These are phyloP conservation scores for Coix lacrymajobi DNA, from an alignment of 176 grass and related monocot genomes.

Conservation along the genomic window DNA sequence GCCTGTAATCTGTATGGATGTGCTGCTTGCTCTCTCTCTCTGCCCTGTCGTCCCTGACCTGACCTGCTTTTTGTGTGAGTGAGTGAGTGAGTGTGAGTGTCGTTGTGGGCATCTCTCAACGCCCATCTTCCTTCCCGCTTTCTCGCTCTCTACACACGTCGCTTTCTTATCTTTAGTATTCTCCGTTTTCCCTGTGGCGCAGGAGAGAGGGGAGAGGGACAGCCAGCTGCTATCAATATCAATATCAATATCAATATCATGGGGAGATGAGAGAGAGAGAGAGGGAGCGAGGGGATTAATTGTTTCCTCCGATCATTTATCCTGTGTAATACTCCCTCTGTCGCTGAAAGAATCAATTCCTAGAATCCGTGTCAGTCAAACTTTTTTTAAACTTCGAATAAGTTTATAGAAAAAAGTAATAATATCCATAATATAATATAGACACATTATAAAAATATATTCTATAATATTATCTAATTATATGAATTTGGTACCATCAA, in stretches of 20 bases:
- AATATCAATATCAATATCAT: too few relatives aligned
- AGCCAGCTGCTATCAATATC: background rate
- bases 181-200: constrained; percentile 34
- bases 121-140: background rate
- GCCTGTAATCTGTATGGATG: background rate
- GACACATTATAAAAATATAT: too few relatives aligned
- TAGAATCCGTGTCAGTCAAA: too few relatives aligned
- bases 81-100: background rate
- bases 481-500: too few relatives aligned
- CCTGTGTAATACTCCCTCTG: too few relatives aligned
- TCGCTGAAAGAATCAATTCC: too few relatives aligned
- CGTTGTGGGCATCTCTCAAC: constrained; percentile 28
- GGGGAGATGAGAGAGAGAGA: background rate
- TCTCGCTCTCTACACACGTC: constrained; percentile 12
- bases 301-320: too few relatives aligned
- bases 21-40: too few relatives aligned
- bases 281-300: background rate
- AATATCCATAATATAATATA: too few relatives aligned
- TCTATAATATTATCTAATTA: too few relatives aligned
- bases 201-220: background rate
- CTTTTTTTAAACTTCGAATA: too few relatives aligned
- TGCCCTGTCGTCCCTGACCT: background rate
- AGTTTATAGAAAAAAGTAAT: too few relatives aligned
- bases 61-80: background rate
- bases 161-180: constrained; percentile 59